phyloP scores from a whole-genome alignment of 306 rosid genomes.

The Pterocarpus santalinus region DNA sequence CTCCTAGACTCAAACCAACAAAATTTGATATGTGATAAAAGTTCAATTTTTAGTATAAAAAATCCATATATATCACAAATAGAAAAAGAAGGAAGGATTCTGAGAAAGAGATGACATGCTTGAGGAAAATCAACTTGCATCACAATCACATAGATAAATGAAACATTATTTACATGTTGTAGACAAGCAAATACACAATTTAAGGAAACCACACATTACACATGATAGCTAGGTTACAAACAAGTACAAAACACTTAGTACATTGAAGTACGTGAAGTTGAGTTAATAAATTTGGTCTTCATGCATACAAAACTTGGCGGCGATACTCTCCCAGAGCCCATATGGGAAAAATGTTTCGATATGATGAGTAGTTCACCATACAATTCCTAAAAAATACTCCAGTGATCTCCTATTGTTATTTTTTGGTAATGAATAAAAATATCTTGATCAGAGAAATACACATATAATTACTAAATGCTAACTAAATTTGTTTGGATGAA shows the following conservation, averaged over 20 bases:
- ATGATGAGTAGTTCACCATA: conserved; percentile 57
- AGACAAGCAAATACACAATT: no score
- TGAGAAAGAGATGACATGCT: no score
- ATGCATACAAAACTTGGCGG: conserved; percentile 45
- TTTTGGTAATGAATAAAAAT: background rate
- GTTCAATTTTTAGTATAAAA: no score
- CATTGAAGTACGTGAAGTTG: background rate
- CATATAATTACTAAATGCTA: background rate
- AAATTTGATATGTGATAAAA: conserved; percentile 50
- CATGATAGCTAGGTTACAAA: no score
- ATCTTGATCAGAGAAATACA: background rate
- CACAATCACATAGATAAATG: no score
- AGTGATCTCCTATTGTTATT: conserved; percentile 57
- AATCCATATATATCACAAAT: no score
- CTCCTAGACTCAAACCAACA: no score
- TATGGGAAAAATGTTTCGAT: conserved; percentile 67
- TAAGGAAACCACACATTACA: no score
- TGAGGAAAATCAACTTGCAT: no score
- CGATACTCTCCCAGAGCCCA: conserved; percentile 71
- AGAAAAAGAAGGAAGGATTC: no score
- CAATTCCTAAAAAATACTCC: conserved; percentile 70
- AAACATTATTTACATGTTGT: no score
- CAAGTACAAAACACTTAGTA: background rate
- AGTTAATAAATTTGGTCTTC: background rate
- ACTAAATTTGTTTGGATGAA: background rate